Base-by-base conservation (phyloP, 2,329 filamentous ascomycete species). In the Colletotrichum cuscutae region DNA sequence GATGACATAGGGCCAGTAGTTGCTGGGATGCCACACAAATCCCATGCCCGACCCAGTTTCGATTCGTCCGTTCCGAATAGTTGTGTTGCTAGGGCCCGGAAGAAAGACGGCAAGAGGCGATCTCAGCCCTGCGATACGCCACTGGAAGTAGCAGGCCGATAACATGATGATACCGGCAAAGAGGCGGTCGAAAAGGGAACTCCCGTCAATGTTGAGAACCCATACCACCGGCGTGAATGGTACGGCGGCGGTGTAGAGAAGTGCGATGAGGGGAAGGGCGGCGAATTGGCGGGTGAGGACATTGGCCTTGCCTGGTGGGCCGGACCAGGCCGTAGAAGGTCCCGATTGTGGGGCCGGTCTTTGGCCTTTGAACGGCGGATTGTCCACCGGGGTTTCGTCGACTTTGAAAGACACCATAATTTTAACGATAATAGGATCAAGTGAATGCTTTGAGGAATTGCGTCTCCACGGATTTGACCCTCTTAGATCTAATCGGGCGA, bases 181-280 rank as follows among this genome's bases (percentile, higher is more conserved):
- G 65, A 87, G 80, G 72, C 84, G 83, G 77, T 88, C 88, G 64
- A 84, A 81, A 65, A 82, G 80, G 78, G 86, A 87, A 71, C 86
- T 83, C 26, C 75, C 76, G 12, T 76, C 70, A 19, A 75, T 46
- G 28, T 69, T 53, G 30, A 77, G 26, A 0, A 76, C 12, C 76
- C 75, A 76, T 22, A 63, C 35, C 24, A 75, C 54, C 1, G 76
- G 76, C 2, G 65, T 75, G 69, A 77, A 77, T 15, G 76, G 76
- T 4, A 70, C 73, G 28, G 76, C 72, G 62, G 76, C 76, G 32
- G 73, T 75, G 72, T 75, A 77, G 11, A 77, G 73, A 1, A 76
- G 75, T 9, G 75, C 28, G 24, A 75, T 73, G 28, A 77, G 76
- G 8, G 62, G 60, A 19, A 77, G 60, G 57, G 76, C 68, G 26